Conservation (phyloP, 768 basidiomycete species). For the Clathrus columnatus region DNA sequence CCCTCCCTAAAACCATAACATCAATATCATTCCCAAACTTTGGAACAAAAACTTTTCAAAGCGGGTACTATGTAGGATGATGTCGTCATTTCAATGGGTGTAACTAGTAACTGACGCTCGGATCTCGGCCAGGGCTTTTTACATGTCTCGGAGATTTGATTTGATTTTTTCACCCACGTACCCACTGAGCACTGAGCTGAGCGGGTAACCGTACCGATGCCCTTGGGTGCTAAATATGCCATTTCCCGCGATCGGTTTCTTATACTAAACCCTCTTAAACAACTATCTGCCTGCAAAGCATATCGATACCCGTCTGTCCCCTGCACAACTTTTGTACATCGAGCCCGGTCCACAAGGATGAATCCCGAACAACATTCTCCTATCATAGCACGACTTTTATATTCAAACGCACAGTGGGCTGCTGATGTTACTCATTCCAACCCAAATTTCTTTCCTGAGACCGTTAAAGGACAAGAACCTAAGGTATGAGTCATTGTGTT, state of each 20-base stretch:
- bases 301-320: not conserved
- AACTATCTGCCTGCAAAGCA: not conserved
- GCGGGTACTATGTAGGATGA: no score
- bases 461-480: constrained; percentile 56
- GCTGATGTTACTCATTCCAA: constrained; percentile 43
- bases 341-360: not conserved
- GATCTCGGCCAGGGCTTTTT: no score
- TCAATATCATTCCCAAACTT: no score
- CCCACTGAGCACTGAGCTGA: no score
- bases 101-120: no score
- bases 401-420: constrained; percentile 64
- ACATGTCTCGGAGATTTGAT: no score
- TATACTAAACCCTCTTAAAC: not conserved
- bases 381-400: constrained; percentile 29
- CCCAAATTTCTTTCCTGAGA: constrained; percentile 54
- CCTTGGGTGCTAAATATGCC: not conserved
- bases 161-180: no score
- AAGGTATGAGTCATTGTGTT: constrained; percentile 37
- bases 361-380: constrained; percentile 14
- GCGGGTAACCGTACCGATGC: no score
- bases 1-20: no score
- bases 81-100: no score
- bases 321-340: not conserved
- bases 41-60: no score
- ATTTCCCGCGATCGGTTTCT: not conserved